Evolutionary conservation across 768 basidiomycete genomes (phyloP).

Genomic region (Boletus sensibilis): DNA sequence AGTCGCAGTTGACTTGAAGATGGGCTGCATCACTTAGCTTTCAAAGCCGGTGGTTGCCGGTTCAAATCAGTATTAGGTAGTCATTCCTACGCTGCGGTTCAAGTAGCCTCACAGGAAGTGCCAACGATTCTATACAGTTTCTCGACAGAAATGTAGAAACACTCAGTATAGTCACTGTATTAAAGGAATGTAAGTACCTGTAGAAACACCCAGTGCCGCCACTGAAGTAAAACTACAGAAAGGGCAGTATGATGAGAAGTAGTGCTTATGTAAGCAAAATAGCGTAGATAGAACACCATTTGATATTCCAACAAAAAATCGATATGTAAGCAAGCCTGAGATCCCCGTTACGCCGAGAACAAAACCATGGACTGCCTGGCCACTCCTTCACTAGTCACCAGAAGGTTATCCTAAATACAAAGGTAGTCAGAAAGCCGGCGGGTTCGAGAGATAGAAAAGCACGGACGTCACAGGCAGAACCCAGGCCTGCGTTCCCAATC

Average conservation of each 20-base stretch:
- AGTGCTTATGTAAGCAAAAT: no score
- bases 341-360: neutral
- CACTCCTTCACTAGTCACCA: slow-evolving; percentile 7
- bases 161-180: no score
- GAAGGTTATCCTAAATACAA: slow-evolving; percentile 7
- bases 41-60: slow-evolving; percentile 5
- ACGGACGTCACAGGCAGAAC: slow-evolving; percentile 13
- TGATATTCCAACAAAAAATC: no score
- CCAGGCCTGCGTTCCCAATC: slow-evolving; percentile 1
- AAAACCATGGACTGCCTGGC: slow-evolving; percentile 8
- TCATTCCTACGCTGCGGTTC: neutral
- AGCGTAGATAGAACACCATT: no score
- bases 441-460: neutral
- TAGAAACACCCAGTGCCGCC: no score
- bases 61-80: neutral
- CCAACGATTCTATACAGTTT: neutral
- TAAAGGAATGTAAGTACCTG: no score
- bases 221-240: no score
- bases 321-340: neutral
- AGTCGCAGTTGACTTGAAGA: neutral
- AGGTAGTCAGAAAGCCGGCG: neutral
- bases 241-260: no score
- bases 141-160: neutral
- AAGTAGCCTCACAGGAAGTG: no score
- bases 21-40: neutral